Evolutionary conservation across 1,284 basidiomycete species (phyloP).

Genomic region (Heliocybe sulcata): DNA sequence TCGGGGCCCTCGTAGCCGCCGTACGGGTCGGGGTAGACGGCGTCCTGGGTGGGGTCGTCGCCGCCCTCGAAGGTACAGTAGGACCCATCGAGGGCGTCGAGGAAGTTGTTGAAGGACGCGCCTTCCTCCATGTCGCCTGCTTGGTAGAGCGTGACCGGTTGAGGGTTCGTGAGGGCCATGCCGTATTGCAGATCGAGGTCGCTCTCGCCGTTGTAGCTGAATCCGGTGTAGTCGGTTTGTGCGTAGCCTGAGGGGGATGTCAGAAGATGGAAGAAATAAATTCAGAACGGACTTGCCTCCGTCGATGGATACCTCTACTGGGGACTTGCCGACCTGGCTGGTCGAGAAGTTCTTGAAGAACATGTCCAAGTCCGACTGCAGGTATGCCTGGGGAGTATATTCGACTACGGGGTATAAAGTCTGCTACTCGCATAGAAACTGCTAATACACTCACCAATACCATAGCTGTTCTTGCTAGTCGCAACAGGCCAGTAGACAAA

Average conservation of each 20-base stretch:
- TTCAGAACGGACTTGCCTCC: conserved; percentile 24
- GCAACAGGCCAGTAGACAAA: background rate
- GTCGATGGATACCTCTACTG: conserved; percentile 33
- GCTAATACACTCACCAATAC: background rate
- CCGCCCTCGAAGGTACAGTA: conserved; percentile 36
- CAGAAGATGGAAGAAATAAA: background rate
- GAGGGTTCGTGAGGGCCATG: conserved; percentile 29
- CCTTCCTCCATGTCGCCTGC: conserved; percentile 34
- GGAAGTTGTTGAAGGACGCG: conserved; percentile 35
- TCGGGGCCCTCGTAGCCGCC: conserved; percentile 30
- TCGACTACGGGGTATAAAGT: conserved; percentile 24
- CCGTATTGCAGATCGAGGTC: conserved; percentile 38
- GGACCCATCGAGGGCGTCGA: conserved; percentile 37
- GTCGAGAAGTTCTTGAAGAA: conserved; percentile 35
- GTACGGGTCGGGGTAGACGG: conserved; percentile 29
- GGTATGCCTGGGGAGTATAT: conserved; percentile 40
- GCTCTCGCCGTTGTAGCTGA: conserved; percentile 37
- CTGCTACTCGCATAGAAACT: background rate
- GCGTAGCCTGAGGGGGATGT: conserved; percentile 5
- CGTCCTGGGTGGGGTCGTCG: conserved; percentile 33
- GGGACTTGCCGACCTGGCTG: conserved; percentile 28
- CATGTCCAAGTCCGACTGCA: conserved; percentile 36
- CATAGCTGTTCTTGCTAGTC: conserved; percentile 4
- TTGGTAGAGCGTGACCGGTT: conserved; percentile 38
- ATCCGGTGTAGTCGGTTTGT: conserved; percentile 20